These are phyloP conservation scores for Claviceps purpurea DNA, from an alignment of 2,329 filamentous ascomycete species.

Conservation along the genomic window DNA sequence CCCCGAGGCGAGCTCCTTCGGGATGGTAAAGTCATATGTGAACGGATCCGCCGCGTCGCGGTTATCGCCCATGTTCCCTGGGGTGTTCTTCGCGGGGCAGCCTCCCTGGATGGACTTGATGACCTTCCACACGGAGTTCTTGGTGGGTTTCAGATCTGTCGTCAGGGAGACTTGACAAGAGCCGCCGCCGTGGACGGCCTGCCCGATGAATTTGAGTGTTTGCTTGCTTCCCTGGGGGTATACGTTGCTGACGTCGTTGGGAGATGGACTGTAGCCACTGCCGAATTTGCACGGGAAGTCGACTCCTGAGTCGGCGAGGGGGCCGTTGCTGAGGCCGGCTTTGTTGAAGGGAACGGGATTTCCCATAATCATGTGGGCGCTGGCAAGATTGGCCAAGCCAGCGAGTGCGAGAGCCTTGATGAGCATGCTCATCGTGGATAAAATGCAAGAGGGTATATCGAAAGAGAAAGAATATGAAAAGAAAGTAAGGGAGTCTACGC, in stretches of 20 bases:
- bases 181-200: constrained; percentile 76
- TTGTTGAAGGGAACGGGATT: constrained; percentile 50
- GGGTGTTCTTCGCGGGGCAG: constrained; percentile 51
- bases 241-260: constrained; percentile 36
- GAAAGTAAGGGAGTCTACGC: constrained; percentile 10
- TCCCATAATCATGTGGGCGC: constrained; percentile 65
- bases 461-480: constrained; percentile 11
- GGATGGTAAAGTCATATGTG: constrained; percentile 58
- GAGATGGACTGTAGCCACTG: constrained; percentile 25
- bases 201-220: constrained; percentile 51
- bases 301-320: constrained; percentile 43
- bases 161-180: constrained; percentile 85
- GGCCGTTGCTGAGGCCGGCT: constrained; percentile 39
- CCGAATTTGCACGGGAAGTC: constrained; percentile 77
- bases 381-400: constrained; percentile 46
- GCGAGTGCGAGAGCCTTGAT: constrained; percentile 33
- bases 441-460: neutral
- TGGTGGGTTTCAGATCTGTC: constrained; percentile 56
- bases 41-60: constrained; percentile 29
- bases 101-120: constrained; percentile 81
- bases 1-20: constrained; percentile 56
- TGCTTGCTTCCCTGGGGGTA: constrained; percentile 34
- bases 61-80: constrained; percentile 43
- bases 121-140: constrained; percentile 65
- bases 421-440: constrained; percentile 28